Base-by-base conservation (phyloP, 768 basidiomycete genomes). In the Amylocystis lapponica region DNA sequence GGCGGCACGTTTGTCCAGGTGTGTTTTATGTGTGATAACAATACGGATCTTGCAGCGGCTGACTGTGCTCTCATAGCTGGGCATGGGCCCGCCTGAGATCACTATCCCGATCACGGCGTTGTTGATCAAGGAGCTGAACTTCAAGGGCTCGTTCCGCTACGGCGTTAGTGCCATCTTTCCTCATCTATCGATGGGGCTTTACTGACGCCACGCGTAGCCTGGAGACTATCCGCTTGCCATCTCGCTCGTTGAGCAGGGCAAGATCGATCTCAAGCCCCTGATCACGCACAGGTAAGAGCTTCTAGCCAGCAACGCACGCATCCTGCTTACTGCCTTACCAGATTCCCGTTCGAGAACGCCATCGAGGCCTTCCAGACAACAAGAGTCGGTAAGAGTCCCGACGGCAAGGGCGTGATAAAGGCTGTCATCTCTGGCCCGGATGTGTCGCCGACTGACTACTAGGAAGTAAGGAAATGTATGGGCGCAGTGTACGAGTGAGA, bases 131-230 rank as follows among this genome's bases (percentile, higher is more conserved):
- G 89, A 96, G 64, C 64, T 96, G 16, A 76, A 67, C 43, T 70
- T 91, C 63, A 86, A 83, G 55, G 92, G 93, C 27, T 89, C 87
- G n/a, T 96, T 96, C 84, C 81, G 94, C 54, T 94, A 86, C 55
- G 86, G 81, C 13, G 79, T 87, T 61, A 45, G 76, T 67, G 16
- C 10, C 0, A 46, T 32, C 4, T 41, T 34, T n/a, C 33, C 31
- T 25, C n/a, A 19, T 27, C 22, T 13, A 14, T 21, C 20, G 10
- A 20, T 27, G 4, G 6, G 25, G 16, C 19, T 38, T 19, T 41
- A 20, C 45, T 20, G 16, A 47, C 27, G 27, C 32, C 27, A 43
- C 35, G 22, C 22, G 26, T 44, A 87, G 83, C 79, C 89, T 31
- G 92, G 90, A 11, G 84, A 86, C 60, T 96, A 95, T 61, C 76